phyloP scores from a whole-genome alignment of 371 early-diverging fungal genomes.

The Saksenaea oblongispora region DNA sequence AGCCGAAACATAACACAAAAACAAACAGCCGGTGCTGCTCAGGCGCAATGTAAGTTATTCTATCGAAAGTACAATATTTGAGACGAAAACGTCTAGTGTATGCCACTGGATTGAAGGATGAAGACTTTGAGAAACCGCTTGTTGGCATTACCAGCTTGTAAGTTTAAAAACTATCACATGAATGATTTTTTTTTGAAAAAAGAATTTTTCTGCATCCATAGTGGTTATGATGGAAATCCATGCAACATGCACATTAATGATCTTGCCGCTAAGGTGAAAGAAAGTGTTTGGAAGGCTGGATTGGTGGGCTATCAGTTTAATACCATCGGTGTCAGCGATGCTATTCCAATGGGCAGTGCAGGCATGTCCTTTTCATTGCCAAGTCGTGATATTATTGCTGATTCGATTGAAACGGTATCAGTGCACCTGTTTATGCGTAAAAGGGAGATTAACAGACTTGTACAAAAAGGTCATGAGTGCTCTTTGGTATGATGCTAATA shows the following conservation, averaged over 20 bases:
- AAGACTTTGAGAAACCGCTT: slow-evolving; percentile 82
- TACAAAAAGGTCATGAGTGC: slow-evolving; percentile 80
- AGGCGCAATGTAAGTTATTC: slow-evolving; percentile 87
- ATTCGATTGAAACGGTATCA: slow-evolving; percentile 91
- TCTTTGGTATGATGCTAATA: slow-evolving; percentile 89
- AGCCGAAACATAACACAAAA: slow-evolving; percentile 86
- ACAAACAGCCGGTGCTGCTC: slow-evolving; percentile 89
- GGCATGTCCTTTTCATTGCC: slow-evolving; percentile 96
- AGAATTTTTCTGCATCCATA: slow-evolving; percentile 6
- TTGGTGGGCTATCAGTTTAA: slow-evolving; percentile 93
- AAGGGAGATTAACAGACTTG: not conserved
- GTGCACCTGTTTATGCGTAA: no score
- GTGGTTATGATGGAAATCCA: slow-evolving; percentile 86
- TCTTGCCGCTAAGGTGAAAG: slow-evolving; percentile 82
- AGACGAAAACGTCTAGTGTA: slow-evolving; percentile 57
- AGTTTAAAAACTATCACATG: slow-evolving; percentile 17
- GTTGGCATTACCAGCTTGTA: slow-evolving; percentile 91
- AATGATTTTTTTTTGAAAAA: not conserved
- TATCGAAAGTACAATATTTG: not conserved
- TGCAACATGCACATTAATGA: slow-evolving; percentile 97
- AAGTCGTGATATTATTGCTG: slow-evolving; percentile 94
- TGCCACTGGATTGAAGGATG: slow-evolving; percentile 83
- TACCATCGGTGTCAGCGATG: slow-evolving; percentile 95
- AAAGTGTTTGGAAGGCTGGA: slow-evolving; percentile 85
- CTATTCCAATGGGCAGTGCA: slow-evolving; percentile 91